These are phyloP conservation scores for Penicillium cinerascens DNA, from an alignment of 495 filamentous ascomycete species.

Conservation along the genomic window DNA sequence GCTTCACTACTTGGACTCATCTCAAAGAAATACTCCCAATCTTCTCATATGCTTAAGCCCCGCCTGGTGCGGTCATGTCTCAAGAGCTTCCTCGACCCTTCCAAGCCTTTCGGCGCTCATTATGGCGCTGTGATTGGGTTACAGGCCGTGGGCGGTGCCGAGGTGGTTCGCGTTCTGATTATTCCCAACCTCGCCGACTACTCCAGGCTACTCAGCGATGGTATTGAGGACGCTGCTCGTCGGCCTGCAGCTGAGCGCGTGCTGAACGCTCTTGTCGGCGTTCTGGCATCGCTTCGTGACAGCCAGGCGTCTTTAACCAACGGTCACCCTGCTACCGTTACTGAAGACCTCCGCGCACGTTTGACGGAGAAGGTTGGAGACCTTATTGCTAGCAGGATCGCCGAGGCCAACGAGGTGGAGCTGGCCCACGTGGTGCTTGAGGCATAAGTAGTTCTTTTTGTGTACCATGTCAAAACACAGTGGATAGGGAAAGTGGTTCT, in stretches of 20 bases:
- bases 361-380: constrained; percentile 59
- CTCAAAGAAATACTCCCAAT: constrained; percentile 67
- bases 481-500: background rate
- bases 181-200: constrained; percentile 78
- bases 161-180: constrained; percentile 75
- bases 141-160: constrained; percentile 66
- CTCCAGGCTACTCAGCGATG: constrained; percentile 67
- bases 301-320: constrained; percentile 36
- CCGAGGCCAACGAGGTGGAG: constrained; percentile 44
- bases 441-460: constrained; percentile 9
- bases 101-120: constrained; percentile 72
- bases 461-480: background rate
- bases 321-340: constrained; percentile 45
- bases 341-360: constrained; percentile 49
- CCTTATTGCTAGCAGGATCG: constrained; percentile 51
- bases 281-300: constrained; percentile 49
- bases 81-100: constrained; percentile 83
- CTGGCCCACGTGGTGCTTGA: constrained; percentile 38
- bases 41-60: constrained; percentile 73
- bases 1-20: constrained; percentile 73
- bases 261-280: constrained; percentile 56
- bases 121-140: constrained; percentile 85
- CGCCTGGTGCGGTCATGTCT: constrained; percentile 88
- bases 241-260: constrained; percentile 61
- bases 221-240: constrained; percentile 51